Percentiles rank a stretch among this genome's conserved stretches.
These are phyloP conservation scores for Daedaleopsis nitida DNA, from an alignment of 768 basidiomycete species.

Conservation along the genomic window DNA sequence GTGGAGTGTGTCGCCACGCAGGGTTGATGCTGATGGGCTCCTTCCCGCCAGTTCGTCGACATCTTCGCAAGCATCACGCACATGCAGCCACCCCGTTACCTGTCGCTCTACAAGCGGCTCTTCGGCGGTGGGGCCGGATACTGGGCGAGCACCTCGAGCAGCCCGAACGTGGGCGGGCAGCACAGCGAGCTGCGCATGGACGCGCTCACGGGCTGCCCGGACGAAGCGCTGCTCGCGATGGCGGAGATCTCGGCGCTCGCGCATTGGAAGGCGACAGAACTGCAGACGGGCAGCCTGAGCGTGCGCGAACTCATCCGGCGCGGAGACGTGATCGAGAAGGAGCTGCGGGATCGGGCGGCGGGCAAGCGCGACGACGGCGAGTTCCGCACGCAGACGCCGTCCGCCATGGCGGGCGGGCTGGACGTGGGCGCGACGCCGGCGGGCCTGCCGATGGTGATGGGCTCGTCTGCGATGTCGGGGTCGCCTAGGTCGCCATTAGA, in stretches of 20 bases:
- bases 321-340: conserved; percentile 72
- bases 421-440: conserved; percentile 13
- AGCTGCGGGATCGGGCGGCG: conserved; percentile 48
- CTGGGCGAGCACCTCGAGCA: conserved; percentile 37
- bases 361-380: conserved; percentile 15
- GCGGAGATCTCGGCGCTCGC: conserved; percentile 74
- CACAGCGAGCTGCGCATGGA: conserved; percentile 62
- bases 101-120: conserved; percentile 65
- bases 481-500: conserved; percentile 30
- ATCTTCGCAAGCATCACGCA: conserved; percentile 68
- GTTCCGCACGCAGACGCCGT: conserved; percentile 4
- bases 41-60: conserved; percentile 70
- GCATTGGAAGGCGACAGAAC: conserved; percentile 72
- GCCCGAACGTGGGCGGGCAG: conserved; percentile 28
- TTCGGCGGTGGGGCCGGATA: conserved; percentile 51
- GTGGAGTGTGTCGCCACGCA: not conserved
- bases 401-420: conserved; percentile 12
- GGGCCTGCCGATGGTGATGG: conserved; percentile 15
- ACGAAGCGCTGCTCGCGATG: conserved; percentile 74
- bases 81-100: conserved; percentile 63
- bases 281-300: conserved; percentile 66
- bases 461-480: conserved; percentile 15
- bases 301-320: conserved; percentile 72
- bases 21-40: conserved; percentile 8
- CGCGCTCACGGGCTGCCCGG: conserved; percentile 72